Percentiles rank a stretch among this genome's conserved stretches.
These are phyloP conservation scores for Globisporangium megalacanthum DNA, from an alignment of 352 stramenopile species.

Conservation along the genomic window DNA sequence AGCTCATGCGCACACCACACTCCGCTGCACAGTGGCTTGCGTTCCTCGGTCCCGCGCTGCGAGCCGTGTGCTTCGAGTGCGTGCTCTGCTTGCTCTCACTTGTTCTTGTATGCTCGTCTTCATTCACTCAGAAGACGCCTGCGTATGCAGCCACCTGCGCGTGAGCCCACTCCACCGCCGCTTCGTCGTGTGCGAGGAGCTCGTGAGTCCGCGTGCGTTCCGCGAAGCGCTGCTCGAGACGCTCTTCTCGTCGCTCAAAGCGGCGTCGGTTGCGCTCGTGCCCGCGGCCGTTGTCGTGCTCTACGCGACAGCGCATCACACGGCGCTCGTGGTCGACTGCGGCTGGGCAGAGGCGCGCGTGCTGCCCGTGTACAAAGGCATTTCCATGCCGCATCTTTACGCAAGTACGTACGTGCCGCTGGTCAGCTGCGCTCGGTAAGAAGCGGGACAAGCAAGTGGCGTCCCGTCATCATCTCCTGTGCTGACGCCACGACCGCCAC, in stretches of 20 bases:
- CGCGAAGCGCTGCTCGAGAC: conserved; percentile 57
- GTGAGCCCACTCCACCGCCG: conserved; percentile 70
- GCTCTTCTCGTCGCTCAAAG: conserved; percentile 62
- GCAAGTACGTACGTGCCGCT: conserved; percentile 27
- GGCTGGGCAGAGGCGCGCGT: conserved; percentile 69
- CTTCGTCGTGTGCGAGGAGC: conserved; percentile 78
- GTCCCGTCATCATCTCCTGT: no score
- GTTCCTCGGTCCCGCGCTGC: conserved; percentile 54
- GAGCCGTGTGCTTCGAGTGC: conserved; percentile 69
- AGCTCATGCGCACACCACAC: conserved; percentile 37
- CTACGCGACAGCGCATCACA: conserved; percentile 71
- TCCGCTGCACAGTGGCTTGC: conserved; percentile 32
- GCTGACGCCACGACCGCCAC: neutral
- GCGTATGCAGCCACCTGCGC: conserved; percentile 50
- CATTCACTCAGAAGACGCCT: neutral
- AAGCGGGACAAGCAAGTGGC: neutral
- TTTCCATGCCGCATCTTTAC: conserved; percentile 67
- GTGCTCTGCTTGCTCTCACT: conserved; percentile 8
- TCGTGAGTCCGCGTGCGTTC: conserved; percentile 53
- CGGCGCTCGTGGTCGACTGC: conserved; percentile 74
- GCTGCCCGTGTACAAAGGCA: conserved; percentile 79
- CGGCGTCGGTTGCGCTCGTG: conserved; percentile 57
- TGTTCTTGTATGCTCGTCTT: neutral
- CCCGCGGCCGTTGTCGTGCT: conserved; percentile 56
- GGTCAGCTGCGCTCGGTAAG: neutral